Evolutionary conservation across 2,329 filamentous ascomycete genomes (phyloP).

Genomic region (Verticillium nubilum): DNA sequence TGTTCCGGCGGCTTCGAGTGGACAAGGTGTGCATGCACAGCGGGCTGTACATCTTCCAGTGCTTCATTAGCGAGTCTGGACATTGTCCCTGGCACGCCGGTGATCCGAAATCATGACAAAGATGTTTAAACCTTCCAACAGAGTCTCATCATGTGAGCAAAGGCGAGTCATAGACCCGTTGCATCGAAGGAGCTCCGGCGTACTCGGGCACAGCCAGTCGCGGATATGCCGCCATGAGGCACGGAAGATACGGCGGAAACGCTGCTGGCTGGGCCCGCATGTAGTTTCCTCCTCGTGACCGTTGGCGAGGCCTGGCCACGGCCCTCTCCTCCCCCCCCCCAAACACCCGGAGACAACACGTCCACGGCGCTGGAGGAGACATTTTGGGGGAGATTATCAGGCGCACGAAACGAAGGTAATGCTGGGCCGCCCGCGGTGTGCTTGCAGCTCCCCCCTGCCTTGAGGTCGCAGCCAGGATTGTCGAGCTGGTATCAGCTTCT

Average conservation of each 20-base stretch:
- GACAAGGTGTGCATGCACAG: no score
- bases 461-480: background rate
- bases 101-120: background rate
- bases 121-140: background rate
- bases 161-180: background rate
- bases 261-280: background rate
- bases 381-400: background rate
- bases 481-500: background rate
- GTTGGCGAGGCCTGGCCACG: background rate
- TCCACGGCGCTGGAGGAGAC: background rate
- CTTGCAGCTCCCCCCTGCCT: background rate
- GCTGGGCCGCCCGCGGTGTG: background rate
- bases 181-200: background rate
- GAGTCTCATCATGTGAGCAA: background rate
- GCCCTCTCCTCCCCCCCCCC: background rate
- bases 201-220: background rate
- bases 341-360: background rate
- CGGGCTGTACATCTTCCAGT: background rate
- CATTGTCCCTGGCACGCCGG: background rate
- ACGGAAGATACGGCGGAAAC: background rate
- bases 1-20: no score
- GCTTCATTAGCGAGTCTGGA: background rate
- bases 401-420: background rate
- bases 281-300: background rate
- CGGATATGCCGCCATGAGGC: background rate